Conservation (phyloP, 805 yeast genomes). For the Candida pseudoglaebosa region DNA sequence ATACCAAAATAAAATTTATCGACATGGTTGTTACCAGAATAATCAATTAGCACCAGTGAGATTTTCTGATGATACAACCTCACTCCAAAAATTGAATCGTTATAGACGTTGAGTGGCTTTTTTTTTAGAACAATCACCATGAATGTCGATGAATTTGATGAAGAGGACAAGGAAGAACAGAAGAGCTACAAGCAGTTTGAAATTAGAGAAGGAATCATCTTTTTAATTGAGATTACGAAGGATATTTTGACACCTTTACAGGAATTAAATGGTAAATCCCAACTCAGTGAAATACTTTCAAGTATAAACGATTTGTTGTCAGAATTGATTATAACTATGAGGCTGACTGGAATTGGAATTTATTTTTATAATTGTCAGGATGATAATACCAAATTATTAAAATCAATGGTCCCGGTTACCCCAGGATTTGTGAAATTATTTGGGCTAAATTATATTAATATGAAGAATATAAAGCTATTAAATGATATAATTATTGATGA, state of each 20-base stretch:
- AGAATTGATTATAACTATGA: constrained; percentile 59
- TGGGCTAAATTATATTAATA: constrained; percentile 51
- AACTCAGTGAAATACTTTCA: constrained; percentile 49
- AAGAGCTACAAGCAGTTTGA: constrained; percentile 36
- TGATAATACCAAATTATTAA: constrained; percentile 9
- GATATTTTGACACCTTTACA: constrained; percentile 35
- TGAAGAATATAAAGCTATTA: constrained; percentile 52
- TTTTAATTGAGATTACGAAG: constrained; percentile 58
- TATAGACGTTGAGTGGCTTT: too few species aligned
- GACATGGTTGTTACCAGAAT: constrained; percentile 55
- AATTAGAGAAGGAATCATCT: constrained; percentile 59
- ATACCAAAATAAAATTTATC: constrained; percentile 72
- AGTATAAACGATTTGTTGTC: constrained; percentile 61
- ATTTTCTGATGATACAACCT: too few species aligned
- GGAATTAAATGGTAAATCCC: constrained; percentile 37
- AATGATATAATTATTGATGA: constrained; percentile 49
- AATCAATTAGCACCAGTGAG: too few species aligned
- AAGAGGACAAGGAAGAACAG: constrained; percentile 11
- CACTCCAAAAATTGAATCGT: too few species aligned
- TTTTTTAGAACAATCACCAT: background rate
- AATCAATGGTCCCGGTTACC: constrained; percentile 24
- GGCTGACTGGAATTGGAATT: constrained; percentile 73
- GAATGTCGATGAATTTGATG: constrained; percentile 3
- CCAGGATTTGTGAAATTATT: constrained; percentile 49
- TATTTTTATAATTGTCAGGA: constrained; percentile 49